Conservation (phyloP, 2,329 filamentous ascomycete genomes). For the Coniochaeta sp. region DNA sequence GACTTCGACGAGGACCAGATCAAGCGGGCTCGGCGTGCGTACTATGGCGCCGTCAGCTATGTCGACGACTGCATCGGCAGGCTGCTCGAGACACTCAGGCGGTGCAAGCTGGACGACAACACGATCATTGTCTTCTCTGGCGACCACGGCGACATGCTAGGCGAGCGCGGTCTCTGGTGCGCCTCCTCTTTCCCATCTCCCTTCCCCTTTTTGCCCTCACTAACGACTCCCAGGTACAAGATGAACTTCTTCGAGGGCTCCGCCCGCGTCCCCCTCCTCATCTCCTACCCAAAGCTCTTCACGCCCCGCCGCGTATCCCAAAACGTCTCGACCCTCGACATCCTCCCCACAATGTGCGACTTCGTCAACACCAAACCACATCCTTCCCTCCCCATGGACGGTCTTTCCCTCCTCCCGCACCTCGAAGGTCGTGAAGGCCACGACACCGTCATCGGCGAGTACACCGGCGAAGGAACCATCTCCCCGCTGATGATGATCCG, state of each 20-base stretch:
- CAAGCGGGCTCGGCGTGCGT: conserved; percentile 76
- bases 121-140: conserved; percentile 90
- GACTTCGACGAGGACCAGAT: conserved; percentile 81
- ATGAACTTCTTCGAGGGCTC: conserved; percentile 96
- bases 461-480: conserved; percentile 88
- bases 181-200: too few species aligned
- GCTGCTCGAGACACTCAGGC: conserved; percentile 68
- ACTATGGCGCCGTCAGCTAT: conserved; percentile 90
- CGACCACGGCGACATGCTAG: conserved; percentile 94
- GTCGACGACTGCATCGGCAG: conserved; percentile 89
- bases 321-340: conserved; percentile 86
- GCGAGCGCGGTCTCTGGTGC: conserved; percentile 80
- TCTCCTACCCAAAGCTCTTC: conserved; percentile 74
- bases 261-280: conserved; percentile 78
- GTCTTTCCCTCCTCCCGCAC: conserved; percentile 73
- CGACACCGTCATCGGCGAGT: conserved; percentile 90
- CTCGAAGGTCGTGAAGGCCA: conserved; percentile 59
- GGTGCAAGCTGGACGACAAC: conserved; percentile 73
- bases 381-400: conserved; percentile 74
- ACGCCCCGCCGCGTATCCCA: conserved; percentile 67
- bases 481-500: conserved; percentile 92
- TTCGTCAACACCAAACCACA: conserved; percentile 66
- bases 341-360: conserved; percentile 83
- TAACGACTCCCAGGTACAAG: conserved; percentile 58
- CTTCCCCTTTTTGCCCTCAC: too few species aligned